A percentile compares a stretch with the other conserved stretches of the same genome.
Evolutionary conservation across 2,329 filamentous ascomycete genomes (phyloP).

Genomic region (Hirsutella minnesotensis): DNA sequence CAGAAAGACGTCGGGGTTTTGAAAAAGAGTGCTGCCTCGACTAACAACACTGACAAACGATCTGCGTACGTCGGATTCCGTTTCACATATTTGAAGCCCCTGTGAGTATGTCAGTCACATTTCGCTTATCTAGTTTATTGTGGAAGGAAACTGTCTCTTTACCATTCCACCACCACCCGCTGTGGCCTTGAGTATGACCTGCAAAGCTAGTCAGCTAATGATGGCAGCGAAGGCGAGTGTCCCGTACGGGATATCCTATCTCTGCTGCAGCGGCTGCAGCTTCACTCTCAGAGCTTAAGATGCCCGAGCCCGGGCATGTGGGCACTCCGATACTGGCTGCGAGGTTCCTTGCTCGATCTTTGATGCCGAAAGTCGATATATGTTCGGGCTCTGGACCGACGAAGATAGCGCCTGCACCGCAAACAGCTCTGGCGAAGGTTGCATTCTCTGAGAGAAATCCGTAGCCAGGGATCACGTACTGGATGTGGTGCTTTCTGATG

Average conservation of each 20-base stretch:
- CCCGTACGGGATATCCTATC: conserved; percentile 27
- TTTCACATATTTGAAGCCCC: conserved; percentile 43
- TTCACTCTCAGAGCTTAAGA: conserved; percentile 24
- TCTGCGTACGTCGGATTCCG: conserved; percentile 35
- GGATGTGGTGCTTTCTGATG: conserved; percentile 27
- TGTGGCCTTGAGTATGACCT: conserved; percentile 42
- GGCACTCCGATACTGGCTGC: conserved; percentile 33
- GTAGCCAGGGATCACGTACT: conserved; percentile 37
- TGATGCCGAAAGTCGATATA: conserved; percentile 42
- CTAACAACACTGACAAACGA: conserved; percentile 43
- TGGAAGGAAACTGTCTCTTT: neutral
- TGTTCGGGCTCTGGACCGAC: conserved; percentile 40
- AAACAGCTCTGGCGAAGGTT: conserved; percentile 40
- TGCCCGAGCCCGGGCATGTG: conserved; percentile 23
- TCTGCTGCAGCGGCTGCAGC: conserved; percentile 34
- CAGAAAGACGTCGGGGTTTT: conserved; percentile 49
- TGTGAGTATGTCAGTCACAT: neutral
- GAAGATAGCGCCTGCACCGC: conserved; percentile 40
- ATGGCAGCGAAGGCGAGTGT: neutral
- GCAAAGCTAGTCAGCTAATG: neutral
- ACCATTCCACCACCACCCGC: conserved; percentile 51
- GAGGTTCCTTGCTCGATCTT: conserved; percentile 37
- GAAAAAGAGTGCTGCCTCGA: conserved; percentile 45
- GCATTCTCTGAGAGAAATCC: conserved; percentile 13
- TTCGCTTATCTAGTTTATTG: too few species aligned